Base-by-base conservation (phyloP, 1,284 basidiomycete species). In the Thelephora terrestris region DNA sequence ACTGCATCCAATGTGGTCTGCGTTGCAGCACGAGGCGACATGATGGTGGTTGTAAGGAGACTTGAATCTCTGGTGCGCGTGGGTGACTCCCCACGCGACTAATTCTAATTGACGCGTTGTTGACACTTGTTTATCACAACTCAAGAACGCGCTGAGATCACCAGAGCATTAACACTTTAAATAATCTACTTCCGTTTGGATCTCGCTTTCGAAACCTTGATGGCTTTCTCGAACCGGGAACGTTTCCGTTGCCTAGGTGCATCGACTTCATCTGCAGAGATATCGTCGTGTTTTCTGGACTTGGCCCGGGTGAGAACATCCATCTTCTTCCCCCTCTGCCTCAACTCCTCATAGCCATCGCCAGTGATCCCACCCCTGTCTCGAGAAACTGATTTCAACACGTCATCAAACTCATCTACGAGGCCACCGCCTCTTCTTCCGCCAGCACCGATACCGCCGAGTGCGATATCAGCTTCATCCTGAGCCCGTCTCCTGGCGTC, bases 401-500 rank as follows among this genome's bases (percentile, higher is more conserved):
- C 81, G 56, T 91, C 90, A 29, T 77, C 79, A 60, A 93, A 86
- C 64, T 92, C 91, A 57, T 89, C 88, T 55, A 87, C 85, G 50
- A 92, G 68, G 0, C 86, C 88, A 38, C 84, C 86, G 35, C 81
- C 84, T 48, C 80, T 70, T 24, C 79, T 68, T 37, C 77, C 71
- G 29, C 75, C 67, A 47, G 68, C 67, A 50, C 71, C 70, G 14
- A 57, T 62, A 10, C 77, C 78, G 45, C 96, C 95, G n/a, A 98
- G 71, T 6, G 92, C 92, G 53, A 98, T 71, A 55, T 93, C 90
- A 58, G 81, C 91, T 65, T 99, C 95, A 64, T 99, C 95, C 52
- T 82, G 74, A 49, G 69, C 68, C n/a, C 95, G 74, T 48, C 83
- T 72, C 61, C 76, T 80, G 18, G 78, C 78, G 48, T 97, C 95